Conservation (phyloP, 805 yeast genomes). For the Kodamaea kaohsiungensis region DNA sequence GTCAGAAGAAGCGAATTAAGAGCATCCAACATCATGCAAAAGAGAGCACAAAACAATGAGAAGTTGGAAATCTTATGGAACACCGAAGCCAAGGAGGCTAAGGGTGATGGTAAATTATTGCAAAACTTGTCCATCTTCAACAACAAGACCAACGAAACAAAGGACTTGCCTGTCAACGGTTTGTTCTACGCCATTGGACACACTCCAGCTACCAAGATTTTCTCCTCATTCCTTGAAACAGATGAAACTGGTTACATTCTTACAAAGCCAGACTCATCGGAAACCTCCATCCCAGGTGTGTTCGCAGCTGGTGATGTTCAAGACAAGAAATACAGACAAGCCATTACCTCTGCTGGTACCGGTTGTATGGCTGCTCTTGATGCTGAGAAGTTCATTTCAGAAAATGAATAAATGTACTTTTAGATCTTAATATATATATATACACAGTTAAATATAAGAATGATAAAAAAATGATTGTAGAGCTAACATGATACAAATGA, state of each 20-base stretch:
- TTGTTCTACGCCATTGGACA: conserved; percentile 98
- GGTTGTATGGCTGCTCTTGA: conserved; percentile 99
- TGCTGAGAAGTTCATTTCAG: conserved; percentile 81
- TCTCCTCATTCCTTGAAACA: conserved; percentile 73
- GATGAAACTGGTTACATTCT: conserved; percentile 87
- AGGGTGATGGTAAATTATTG: conserved; percentile 90
- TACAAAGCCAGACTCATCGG: conserved; percentile 87
- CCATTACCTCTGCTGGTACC: conserved; percentile 98
- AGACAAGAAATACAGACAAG: conserved; percentile 96
- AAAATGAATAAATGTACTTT: conserved; percentile 21
- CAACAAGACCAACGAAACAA: conserved; percentile 66
- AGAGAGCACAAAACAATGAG: conserved; percentile 79
- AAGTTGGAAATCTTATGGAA: conserved; percentile 90
- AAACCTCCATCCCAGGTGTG: conserved; percentile 85
- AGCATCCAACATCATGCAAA: conserved; percentile 97
- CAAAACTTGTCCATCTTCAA: conserved; percentile 64
- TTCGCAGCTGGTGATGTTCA: conserved; percentile 99
- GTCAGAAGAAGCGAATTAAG: conserved; percentile 94
- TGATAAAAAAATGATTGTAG: not conserved
- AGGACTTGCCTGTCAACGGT: conserved; percentile 80
- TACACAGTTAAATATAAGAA: not conserved
- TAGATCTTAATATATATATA: not conserved
- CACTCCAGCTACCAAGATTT: conserved; percentile 87
- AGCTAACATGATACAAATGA: too few species aligned
- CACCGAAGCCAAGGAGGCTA: conserved; percentile 82